Base-by-base conservation (phyloP, 495 filamentous ascomycete species). In the Tuber aestivum region DNA sequence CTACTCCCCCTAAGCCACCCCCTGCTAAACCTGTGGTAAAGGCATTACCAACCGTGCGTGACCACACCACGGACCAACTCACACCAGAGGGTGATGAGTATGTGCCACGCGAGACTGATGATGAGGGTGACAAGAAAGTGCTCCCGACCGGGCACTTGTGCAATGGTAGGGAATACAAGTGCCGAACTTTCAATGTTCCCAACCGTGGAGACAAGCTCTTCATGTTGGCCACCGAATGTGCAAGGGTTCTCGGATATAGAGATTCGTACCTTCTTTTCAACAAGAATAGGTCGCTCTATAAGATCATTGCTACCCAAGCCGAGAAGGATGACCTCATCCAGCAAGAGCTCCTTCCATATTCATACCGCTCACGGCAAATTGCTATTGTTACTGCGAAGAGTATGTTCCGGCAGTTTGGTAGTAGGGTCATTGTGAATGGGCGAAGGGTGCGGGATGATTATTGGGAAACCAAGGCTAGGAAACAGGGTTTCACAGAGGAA, bases 351-450 rank as follows among this genome's bases (percentile, higher is more conserved):
- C 85, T 99, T 41, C 96, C 96, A 0, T 99, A 98, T 84, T 98
- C 95, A 37, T 99, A 99, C 81, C 90, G 96, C 35, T 99, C 95
- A 10, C 91, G 95, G 61, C 95, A 99, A 85, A 99, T 98, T 76
- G 96, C 95, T 40, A 98, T 99, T 75, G 95, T 99, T 41, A 97
- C 95, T 5, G 95, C 95, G n/a, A 91, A 92, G 77, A 97, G 95
- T 70, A 99, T 99, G 95, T 99, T 98, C 83, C 91, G 95, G 27
- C 95, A 99, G 84, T 99, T 99, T 83, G 95, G 95, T n/a, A 97
- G 94, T 80, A 88, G 96, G 72, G 91, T 99, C 50, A 96, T 99
- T 75, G 89, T 91, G 7, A 91, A 93, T 81, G 95, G 95, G 20
- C 87, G 94, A 76, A 89, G 96, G 18, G 95, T 99, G 45, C 91